Percentiles rank a stretch among this genome's conserved stretches.
phyloP scores from a whole-genome alignment of 225 moss, liverwort and hornwort genomes.

The Polytrichum formosum region DNA sequence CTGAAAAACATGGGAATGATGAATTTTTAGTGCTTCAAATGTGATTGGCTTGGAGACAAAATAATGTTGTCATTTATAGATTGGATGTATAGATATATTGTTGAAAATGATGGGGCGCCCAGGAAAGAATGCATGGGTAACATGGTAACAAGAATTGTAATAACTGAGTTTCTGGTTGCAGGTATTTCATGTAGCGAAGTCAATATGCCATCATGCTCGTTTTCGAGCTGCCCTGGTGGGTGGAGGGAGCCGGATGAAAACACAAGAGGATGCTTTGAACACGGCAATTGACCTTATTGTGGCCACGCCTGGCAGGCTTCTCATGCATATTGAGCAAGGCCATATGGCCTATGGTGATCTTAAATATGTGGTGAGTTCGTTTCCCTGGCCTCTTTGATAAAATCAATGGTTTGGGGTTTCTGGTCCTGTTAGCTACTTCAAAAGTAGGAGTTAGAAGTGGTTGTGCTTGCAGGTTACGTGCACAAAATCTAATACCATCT shows the following conservation, averaged over 20 bases:
- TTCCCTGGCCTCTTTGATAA: not conserved
- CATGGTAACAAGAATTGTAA: not conserved
- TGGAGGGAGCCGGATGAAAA: slow-evolving; percentile 88
- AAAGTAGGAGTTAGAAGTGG: no score
- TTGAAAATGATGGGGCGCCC: no score
- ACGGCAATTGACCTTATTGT: slow-evolving; percentile 87
- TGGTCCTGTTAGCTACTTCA: no score
- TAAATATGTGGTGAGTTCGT: slow-evolving; percentile 99
- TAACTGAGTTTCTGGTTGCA: slow-evolving; percentile 19
- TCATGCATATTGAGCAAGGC: slow-evolving; percentile 93
- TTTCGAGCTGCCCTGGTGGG: slow-evolving; percentile 98
- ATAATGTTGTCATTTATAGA: no score
- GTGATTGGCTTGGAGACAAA: no score
- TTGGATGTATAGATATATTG: no score
- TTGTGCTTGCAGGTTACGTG: no score
- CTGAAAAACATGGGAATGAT: no score
- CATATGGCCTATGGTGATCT: slow-evolving; percentile 99
- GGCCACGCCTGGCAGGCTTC: slow-evolving; percentile 92
- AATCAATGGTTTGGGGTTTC: no score
- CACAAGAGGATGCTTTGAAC: slow-evolving; percentile 85
- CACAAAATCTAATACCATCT: no score
- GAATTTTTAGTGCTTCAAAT: no score
- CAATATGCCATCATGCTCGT: slow-evolving; percentile 92
- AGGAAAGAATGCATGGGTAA: no score
- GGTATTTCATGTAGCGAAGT: slow-evolving; percentile 97